phyloP scores from a whole-genome alignment of 2,329 filamentous ascomycete species.

The Trichoderma brevicompactum region DNA sequence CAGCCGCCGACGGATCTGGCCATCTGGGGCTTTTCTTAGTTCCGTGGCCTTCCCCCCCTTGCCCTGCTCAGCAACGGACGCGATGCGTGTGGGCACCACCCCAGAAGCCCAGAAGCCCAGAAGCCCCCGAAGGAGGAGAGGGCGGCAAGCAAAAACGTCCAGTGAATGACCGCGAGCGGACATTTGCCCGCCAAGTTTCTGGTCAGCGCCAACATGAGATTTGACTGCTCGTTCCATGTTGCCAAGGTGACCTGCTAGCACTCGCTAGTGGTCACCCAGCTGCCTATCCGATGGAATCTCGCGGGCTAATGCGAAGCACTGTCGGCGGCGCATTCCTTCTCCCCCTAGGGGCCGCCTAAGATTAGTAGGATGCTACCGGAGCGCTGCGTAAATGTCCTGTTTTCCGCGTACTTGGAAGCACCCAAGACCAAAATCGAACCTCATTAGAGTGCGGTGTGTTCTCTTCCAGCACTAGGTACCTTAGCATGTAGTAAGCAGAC shows the following conservation, averaged over 20 bases:
- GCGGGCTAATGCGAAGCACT: conserved; percentile 5
- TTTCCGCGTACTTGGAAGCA: background rate
- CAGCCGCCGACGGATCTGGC: conserved; percentile 33
- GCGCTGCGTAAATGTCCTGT: background rate
- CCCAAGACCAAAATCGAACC: too few relatives aligned
- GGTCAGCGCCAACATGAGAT: background rate
- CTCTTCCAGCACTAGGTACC: too few relatives aligned
- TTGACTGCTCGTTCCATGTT: background rate
- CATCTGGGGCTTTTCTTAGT: conserved; percentile 26
- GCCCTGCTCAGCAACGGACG: conserved; percentile 10
- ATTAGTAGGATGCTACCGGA: background rate
- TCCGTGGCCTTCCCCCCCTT: background rate
- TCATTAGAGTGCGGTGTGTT: too few relatives aligned
- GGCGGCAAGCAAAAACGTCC: background rate
- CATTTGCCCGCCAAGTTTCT: background rate
- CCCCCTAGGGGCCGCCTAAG: background rate
- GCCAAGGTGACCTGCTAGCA: background rate
- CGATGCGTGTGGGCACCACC: conserved; percentile 20
- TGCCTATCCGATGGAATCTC: conserved; percentile 1
- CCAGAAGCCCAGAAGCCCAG: conserved; percentile 11
- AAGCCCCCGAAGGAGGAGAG: conserved; percentile 4
- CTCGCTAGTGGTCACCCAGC: background rate
- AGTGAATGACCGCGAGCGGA: too few relatives aligned
- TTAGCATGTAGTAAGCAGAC: background rate
- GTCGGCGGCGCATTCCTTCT: conserved; percentile 1